phyloP scores from a whole-genome alignment of 441 rosid genomes.

The Eutrema salsugineum region DNA sequence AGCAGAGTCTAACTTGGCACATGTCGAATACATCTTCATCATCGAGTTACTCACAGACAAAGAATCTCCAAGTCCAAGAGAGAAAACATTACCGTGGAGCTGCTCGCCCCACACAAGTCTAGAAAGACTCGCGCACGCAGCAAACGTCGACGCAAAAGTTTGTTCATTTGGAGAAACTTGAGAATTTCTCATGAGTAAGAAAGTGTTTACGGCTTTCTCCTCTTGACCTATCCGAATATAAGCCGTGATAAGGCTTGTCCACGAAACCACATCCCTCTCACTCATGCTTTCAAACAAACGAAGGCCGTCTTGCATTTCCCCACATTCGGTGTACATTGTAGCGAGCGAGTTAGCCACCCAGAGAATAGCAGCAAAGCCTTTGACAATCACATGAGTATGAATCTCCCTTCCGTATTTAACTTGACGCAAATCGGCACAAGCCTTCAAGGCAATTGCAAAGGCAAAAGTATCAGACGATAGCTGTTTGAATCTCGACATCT shows the following conservation, averaged over 20 bases:
- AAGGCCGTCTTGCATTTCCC: slow-evolving; percentile 59
- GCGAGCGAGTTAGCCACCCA: slow-evolving; percentile 73
- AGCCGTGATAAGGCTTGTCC: slow-evolving; percentile 65
- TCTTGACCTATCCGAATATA: slow-evolving; percentile 58
- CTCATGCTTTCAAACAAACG: slow-evolving; percentile 62
- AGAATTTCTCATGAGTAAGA: slow-evolving; percentile 52
- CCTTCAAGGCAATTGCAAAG: slow-evolving; percentile 70
- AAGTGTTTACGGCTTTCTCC: slow-evolving; percentile 52
- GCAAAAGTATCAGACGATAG: slow-evolving; percentile 54
- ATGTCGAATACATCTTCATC: slow-evolving; percentile 72
- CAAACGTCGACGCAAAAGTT: slow-evolving; percentile 69
- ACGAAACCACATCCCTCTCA: slow-evolving; percentile 70
- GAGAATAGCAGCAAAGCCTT: slow-evolving; percentile 46
- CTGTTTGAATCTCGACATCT: slow-evolving; percentile 56
- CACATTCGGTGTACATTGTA: slow-evolving; percentile 80
- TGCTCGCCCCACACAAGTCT: slow-evolving; percentile 80
- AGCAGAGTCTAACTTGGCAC: slow-evolving; percentile 57
- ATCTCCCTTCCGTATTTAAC: slow-evolving; percentile 70
- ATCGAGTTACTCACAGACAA: slow-evolving; percentile 73
- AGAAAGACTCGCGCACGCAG: slow-evolving; percentile 60
- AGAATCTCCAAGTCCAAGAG: slow-evolving; percentile 42
- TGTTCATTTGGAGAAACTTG: slow-evolving; percentile 60
- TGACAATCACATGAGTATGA: slow-evolving; percentile 60
- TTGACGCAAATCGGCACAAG: slow-evolving; percentile 66
- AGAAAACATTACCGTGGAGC: slow-evolving; percentile 62